These are phyloP conservation scores for Arxiozyma bovina DNA, from an alignment of 1,139 yeast species.

Conservation along the genomic window DNA sequence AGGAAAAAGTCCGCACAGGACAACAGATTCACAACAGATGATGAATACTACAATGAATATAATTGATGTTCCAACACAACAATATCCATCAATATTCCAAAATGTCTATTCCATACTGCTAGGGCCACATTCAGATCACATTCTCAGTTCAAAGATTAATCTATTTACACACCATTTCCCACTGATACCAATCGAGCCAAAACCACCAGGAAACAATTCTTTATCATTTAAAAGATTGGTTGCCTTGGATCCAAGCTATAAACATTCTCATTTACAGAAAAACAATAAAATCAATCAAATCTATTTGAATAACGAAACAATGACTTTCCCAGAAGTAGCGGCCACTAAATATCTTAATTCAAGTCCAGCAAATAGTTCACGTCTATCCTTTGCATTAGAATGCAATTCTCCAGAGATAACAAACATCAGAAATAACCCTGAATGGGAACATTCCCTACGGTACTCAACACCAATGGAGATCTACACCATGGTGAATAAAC, in stretches of 20 bases:
- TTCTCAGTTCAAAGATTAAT: conserved; percentile 19
- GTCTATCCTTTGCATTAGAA: conserved; percentile 24
- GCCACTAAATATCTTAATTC: neutral
- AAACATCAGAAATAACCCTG: conserved; percentile 16
- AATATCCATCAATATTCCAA: conserved; percentile 17
- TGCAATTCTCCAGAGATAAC: conserved; percentile 16
- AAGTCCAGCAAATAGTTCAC: neutral
- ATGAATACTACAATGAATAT: neutral
- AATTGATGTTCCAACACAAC: conserved; percentile 11
- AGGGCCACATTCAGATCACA: conserved; percentile 21
- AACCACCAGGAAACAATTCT: conserved; percentile 7
- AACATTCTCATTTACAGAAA: conserved; percentile 10
- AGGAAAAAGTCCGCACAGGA: neutral
- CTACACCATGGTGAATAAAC: conserved; percentile 61
- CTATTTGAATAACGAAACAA: conserved; percentile 18
- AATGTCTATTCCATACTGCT: conserved; percentile 22
- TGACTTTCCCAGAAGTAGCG: conserved; percentile 23
- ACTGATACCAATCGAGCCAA: conserved; percentile 19
- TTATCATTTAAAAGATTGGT: conserved; percentile 20
- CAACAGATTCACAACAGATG: neutral
- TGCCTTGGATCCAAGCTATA: conserved; percentile 12
- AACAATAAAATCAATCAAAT: conserved; percentile 23
- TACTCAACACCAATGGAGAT: conserved; percentile 72
- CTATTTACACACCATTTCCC: conserved; percentile 26
- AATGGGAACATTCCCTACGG: conserved; percentile 32